phyloP scores from a whole-genome alignment of 768 basidiomycete species.

The Rubroboletus satanas region DNA sequence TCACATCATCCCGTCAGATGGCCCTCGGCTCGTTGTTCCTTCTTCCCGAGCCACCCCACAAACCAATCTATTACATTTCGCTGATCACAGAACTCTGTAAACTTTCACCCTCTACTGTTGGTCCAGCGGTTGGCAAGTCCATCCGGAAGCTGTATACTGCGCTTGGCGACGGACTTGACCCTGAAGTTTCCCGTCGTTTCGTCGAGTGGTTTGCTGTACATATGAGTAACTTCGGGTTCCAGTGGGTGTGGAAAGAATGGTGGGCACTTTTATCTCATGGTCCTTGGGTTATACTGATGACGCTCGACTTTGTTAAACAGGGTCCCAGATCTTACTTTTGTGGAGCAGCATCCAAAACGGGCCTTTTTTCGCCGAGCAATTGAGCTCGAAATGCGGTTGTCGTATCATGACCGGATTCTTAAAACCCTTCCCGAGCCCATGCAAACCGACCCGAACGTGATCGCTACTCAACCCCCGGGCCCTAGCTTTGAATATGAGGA shows the following conservation, averaged over 20 bases:
- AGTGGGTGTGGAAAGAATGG: constrained; percentile 99
- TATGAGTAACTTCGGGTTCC: constrained; percentile 96
- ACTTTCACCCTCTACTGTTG: constrained; percentile 85
- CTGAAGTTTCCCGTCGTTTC: constrained; percentile 76
- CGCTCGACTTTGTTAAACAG: constrained; percentile 39
- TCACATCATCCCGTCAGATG: constrained; percentile 40
- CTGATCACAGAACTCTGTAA: constrained; percentile 94
- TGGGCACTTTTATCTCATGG: constrained; percentile 31
- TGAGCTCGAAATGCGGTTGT: constrained; percentile 85
- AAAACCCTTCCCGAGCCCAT: constrained; percentile 84
- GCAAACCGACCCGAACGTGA: constrained; percentile 61
- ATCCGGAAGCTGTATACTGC: constrained; percentile 80
- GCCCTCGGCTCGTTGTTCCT: constrained; percentile 71
- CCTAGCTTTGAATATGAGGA: constrained; percentile 84
- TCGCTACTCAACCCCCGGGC: constrained; percentile 69
- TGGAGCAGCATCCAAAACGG: constrained; percentile 78
- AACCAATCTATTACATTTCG: constrained; percentile 80
- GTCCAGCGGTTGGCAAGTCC: constrained; percentile 94
- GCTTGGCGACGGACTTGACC: constrained; percentile 83
- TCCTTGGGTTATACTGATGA: background rate
- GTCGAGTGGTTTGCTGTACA: constrained; percentile 96
- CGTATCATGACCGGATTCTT: constrained; percentile 89
- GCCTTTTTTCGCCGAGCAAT: constrained; percentile 83
- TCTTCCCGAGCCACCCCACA: constrained; percentile 73
- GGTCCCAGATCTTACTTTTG: constrained; percentile 77